phyloP scores from a whole-genome alignment of 208 protist genomes.

The Trypanosoma lewisi region DNA sequence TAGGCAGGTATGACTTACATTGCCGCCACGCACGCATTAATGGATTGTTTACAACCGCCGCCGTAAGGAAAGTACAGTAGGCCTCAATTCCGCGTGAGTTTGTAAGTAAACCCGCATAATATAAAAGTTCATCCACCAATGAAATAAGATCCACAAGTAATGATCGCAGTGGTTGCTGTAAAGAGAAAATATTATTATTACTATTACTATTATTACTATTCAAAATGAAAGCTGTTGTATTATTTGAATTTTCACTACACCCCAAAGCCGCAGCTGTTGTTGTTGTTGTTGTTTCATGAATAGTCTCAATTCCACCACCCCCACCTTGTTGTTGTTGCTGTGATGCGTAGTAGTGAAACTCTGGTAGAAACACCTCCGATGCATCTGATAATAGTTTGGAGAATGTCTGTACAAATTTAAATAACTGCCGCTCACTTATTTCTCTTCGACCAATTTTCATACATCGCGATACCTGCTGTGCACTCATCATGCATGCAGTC shows the following conservation, averaged over 20 bases:
- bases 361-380: conserved; percentile 35
- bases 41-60: conserved; percentile 59
- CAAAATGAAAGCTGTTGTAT: too few relatives aligned
- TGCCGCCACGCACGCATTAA: conserved; percentile 65
- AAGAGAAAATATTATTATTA: neutral
- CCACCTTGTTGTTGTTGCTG: too few relatives aligned
- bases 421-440: conserved; percentile 67
- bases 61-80: conserved; percentile 68
- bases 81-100: conserved; percentile 79
- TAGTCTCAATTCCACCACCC: conserved; percentile 16
- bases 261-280: neutral
- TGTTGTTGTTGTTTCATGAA: conserved; percentile 1
- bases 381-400: conserved; percentile 46
- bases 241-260: neutral
- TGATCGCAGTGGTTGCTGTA: conserved; percentile 30
- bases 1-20: conserved; percentile 30
- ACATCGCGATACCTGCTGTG: conserved; percentile 29
- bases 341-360: conserved; percentile 30
- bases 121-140: conserved; percentile 83
- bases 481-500: too few relatives aligned
- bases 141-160: conserved; percentile 80
- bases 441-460: conserved; percentile 54
- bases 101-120: conserved; percentile 70
- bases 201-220: neutral
- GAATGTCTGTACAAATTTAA: conserved; percentile 67